Evolutionary conservation across 306 rosid genomes (phyloP).

Genomic region (Quercus mongolica): DNA sequence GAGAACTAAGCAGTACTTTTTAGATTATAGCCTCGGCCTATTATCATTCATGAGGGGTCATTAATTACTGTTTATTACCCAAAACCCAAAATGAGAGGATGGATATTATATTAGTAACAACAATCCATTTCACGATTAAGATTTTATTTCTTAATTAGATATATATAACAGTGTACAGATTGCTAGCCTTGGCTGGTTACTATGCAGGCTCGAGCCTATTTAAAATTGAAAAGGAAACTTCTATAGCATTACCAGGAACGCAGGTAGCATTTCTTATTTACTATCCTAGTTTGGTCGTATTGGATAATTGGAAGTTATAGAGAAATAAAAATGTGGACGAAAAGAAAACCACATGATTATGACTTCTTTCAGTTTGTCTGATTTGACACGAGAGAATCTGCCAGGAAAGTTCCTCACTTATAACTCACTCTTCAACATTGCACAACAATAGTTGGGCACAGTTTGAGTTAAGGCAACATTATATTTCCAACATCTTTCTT

Average conservation of each 20-base stretch:
- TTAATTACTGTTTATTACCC: neutral
- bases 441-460: neutral
- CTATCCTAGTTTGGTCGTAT: neutral
- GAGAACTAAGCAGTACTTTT: neutral
- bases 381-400: constrained; percentile 32
- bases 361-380: constrained; percentile 7
- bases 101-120: neutral
- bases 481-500: neutral
- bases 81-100: neutral
- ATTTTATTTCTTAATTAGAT: no score
- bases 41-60: neutral
- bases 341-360: neutral
- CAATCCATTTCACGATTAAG: no score
- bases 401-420: constrained; percentile 56
- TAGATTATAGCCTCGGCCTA: neutral
- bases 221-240: neutral
- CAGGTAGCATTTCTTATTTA: neutral
- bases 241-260: neutral
- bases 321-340: neutral
- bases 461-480: neutral
- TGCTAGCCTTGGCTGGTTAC: neutral
- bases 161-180: no score
- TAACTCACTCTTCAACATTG: neutral
- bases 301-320: neutral
- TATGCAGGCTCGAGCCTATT: neutral